Evolutionary conservation across 2,329 filamentous ascomycete species (phyloP), one percentile per base, ranked within the genome.

Genomic region (Epichloe scottii): DNA sequence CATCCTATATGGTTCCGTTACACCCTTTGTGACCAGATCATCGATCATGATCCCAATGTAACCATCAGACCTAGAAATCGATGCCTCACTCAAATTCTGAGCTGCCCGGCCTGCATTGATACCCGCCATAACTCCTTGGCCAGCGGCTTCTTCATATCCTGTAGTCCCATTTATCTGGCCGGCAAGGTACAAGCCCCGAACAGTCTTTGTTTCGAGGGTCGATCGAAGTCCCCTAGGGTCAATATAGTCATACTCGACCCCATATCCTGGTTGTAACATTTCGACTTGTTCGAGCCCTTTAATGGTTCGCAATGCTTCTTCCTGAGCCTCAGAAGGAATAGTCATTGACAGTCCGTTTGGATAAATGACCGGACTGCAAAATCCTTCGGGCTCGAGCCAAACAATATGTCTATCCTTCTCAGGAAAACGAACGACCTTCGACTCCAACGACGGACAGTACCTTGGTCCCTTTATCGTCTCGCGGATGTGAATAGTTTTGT

Each of bases 21-120:
- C 93, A 46, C 93, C 93, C 68, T 96, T 97, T 21, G 91, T 97
- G 62, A 95, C 84, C 38, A 98, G 80, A 65, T 98, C 93, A 67
- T 98, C 93, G 60, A 98, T 90, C 89, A 98, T 95, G 69, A 98
- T 86, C 58, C 93, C 93, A 62, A 98, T 97, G 66, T 96, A 98
- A 12, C 89, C 89, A 66, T 98, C 91, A 1, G 86, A 84, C 56
- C 93, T 79, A 7, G 83, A 83, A 33, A 98, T 71, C 0, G 78
- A 78, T 54, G 94, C 74, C 0, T 82, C 76, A 2, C 74, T 66
- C 52, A 85, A 80, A 1, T 78, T 78, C 54, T 80, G 77, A 0
- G 90, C 81, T 1, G 83, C 77, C n/a, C 93, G 78, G 2, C 91
- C 93, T 1, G 93, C 93, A 62, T 98, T 98, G 60, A 91, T 90